Evolutionary conservation across 495 filamentous ascomycete species (phyloP).

Genomic region (Daldinia concentrica): DNA sequence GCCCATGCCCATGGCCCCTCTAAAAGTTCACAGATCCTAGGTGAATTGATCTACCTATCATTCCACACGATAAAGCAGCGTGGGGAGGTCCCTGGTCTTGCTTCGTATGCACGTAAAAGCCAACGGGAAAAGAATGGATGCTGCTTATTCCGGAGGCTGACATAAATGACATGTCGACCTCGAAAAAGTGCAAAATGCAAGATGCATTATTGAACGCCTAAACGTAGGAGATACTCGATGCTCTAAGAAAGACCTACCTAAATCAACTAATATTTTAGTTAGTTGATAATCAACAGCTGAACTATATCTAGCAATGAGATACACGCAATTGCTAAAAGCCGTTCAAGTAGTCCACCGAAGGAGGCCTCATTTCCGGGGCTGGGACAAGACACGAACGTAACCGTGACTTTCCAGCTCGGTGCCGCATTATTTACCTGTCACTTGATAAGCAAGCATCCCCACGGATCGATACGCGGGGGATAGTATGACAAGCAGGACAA

Average conservation of each 20-base stretch:
- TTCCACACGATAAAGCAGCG: constrained; percentile 22
- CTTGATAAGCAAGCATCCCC: neutral
- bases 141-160: constrained; percentile 17
- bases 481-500: neutral
- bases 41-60: constrained; percentile 15
- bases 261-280: no score
- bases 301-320: no score
- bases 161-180: constrained; percentile 28
- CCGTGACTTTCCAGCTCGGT: neutral
- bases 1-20: constrained; percentile 1
- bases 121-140: constrained; percentile 2
- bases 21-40: constrained; percentile 27
- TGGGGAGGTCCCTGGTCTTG: constrained; percentile 20
- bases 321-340: no score
- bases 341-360: no score
- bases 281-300: no score
- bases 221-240: no score
- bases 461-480: neutral
- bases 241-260: no score
- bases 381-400: neutral
- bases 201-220: neutral
- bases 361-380: no score
- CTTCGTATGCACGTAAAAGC: constrained; percentile 15
- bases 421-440: neutral
- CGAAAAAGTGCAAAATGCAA: neutral